Base-by-base conservation (phyloP, 768 basidiomycete species). In the Trametes maxima region DNA sequence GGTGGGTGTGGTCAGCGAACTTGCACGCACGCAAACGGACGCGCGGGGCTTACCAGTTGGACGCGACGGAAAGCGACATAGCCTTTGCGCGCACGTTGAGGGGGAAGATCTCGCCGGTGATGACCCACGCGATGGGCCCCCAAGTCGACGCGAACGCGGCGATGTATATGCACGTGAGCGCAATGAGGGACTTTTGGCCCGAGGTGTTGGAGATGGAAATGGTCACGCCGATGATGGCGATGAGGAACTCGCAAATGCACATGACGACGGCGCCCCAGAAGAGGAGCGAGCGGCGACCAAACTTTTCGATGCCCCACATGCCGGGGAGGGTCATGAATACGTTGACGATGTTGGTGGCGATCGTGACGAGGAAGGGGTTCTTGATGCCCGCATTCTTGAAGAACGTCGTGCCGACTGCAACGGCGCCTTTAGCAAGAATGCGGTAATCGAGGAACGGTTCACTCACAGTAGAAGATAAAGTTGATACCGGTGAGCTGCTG, bases 401-500 rank as follows among this genome's bases (percentile, higher is more conserved):
- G 74, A 79, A 81, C 44, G 73, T 72, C 2, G 80, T 80, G 50
- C 79, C 78, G 68, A 74, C 63, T 64, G 42, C 5, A 1, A 11
- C 13, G n/a, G n/a, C 24, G 39, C 19, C 17, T 6, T 44, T 3
- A 33, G 21, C 22, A 28, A 48, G 8, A 22, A n/a, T 8, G 11
- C 2, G 33, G 24, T 2, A 40, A 10, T 14, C 19, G 24, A 17
- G 13, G 28, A 1, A 21, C 28, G 36, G n/a, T 7, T 5, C 5
- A 52, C 63, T 59, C 44, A 64, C 63, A 73, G 72, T 78, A 80
- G 71, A 81, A 80, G 71, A 85, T 83, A 66, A 84, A 84, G 79
- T 88, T 88, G 77, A 87, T 85, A 60, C 88, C 89, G 12, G 90
- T 92, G 70, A 90, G 81, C 72, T 91, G 88, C 72, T 90, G 88